A percentile compares a stretch with the other conserved stretches of the same genome.
Conservation (phyloP, 345 rosid genomes). For the Balakata baccata region DNA sequence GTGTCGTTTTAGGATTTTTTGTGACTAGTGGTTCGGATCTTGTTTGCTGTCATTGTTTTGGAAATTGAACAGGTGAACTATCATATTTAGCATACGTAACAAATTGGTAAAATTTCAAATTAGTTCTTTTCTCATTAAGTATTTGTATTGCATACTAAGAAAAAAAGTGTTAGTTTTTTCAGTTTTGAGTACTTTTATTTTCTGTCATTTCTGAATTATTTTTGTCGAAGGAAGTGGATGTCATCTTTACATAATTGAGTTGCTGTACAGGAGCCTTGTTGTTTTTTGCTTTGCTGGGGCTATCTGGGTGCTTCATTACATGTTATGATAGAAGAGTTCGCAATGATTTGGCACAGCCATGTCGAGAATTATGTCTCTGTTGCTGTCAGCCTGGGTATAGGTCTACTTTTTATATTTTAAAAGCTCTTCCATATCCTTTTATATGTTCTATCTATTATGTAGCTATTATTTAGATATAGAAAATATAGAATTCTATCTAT, state of each 20-base stretch:
- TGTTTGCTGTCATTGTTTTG: background rate
- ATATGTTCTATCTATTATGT: no score
- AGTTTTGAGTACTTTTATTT: background rate
- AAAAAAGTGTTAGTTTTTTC: no score
- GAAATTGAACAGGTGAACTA: background rate
- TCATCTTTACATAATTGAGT: slow-evolving; percentile 7
- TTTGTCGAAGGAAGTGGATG: background rate
- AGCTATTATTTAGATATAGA: no score
- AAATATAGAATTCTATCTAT: no score
- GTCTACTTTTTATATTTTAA: slow-evolving; percentile 4
- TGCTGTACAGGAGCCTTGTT: slow-evolving; percentile 73
- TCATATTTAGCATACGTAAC: background rate
- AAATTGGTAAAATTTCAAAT: background rate
- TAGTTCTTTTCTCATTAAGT: background rate
- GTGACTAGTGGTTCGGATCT: background rate
- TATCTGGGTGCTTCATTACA: slow-evolving; percentile 97
- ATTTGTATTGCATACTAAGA: no score
- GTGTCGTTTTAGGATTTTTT: background rate
- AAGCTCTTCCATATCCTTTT: slow-evolving; percentile 1
- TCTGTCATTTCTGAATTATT: background rate
- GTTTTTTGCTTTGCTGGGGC: slow-evolving; percentile 95
- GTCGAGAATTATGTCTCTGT: slow-evolving; percentile 95
- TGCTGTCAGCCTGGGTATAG: slow-evolving; percentile 97
- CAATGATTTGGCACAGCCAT: slow-evolving; percentile 94
- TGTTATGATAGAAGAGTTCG: slow-evolving; percentile 98